Evolutionary conservation across 2,329 filamentous ascomycete genomes (phyloP), one percentile per base, ranked within the genome.

Genomic region (Paracorniculantispora psalliotae): DNA sequence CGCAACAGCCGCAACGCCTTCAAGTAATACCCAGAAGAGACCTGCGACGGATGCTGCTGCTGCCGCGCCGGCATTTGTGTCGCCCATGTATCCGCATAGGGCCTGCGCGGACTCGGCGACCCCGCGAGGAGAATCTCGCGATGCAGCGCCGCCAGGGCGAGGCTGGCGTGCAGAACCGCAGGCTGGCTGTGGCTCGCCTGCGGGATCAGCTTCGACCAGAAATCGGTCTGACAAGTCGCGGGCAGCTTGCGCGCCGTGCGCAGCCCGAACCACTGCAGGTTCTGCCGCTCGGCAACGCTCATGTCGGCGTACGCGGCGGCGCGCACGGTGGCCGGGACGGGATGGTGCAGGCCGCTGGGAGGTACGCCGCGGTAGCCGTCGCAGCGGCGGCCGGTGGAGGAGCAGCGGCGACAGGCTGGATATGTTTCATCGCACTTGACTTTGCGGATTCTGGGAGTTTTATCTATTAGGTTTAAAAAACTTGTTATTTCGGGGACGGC

Each of bases 231-330:
- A 55, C 75, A 77, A 1, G 67, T 66, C 0, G 73, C 74, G 0
- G 69, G 70, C 0, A 78, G 60, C 55, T 76, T 77, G 3, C 65
- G 62, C 0, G 65, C 65, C 4, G 72, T 77, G 21, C 72, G 71
- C 35, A 65, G 65, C 17, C 69, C 70, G 66, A 81, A 81, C 71
- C 76, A 80, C 15, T 77, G 72, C 17, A 79, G 71, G 57, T 67
- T 71, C 1, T 55, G 56, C 12, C 64, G 63, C 46, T 78, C 73
- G 33, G 74, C 68, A 8, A 59, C 51, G 59, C 28, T 25, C n/a
- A 44, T 67, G 21, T 62, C 39, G 2, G 61, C 54, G 17, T 33
- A 43, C 2, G 61, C 35, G 2, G 23, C 17, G n/a, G 48, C 44
- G 51, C 23, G 37, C 19, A 26, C 21, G 48, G 37, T n/a, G 19